Base-by-base conservation (phyloP, 2,329 filamentous ascomycete species). In the Aschersonia sp. region DNA sequence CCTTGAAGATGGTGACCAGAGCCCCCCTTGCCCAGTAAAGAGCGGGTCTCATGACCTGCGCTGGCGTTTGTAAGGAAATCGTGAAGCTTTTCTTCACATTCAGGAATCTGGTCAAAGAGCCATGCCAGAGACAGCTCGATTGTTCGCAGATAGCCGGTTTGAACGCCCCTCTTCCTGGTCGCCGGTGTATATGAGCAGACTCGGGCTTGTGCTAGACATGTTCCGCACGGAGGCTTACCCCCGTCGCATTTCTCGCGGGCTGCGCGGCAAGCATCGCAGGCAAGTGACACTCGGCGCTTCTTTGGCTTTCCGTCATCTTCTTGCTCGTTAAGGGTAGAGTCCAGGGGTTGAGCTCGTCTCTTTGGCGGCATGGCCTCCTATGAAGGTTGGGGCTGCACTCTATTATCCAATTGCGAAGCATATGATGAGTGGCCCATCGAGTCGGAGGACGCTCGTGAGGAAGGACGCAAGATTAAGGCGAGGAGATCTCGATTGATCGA, bases 111-210 rank as follows among this genome's bases (percentile, higher is more conserved):
- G 50, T 78, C 72, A 51, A 86, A 81, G 1, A 84, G 65, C 69
- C 79, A 79, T 10, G 79, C 81, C 47, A 85, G 69, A 8, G 81
- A 74, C 42, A 84, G 63, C 61, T 89, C 85, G 14, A 89, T 68
- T 0, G 82, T 83, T 35, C 83, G 75, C 47, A 89, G 81, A 57
- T 88, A 87, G 12, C 85, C 85, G n/a, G 85, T 85, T 55, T 84
- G 84, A 9, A 89, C 78, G 4, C 85, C 85, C 52, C 85, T 73
- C 61, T 87, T 87, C 63, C 86, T 87, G 6, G 82, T 79, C 47
- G 78, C 79, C 47, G 81, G 74, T 51, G 83, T 78, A 60, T 88
- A 89, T 12, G 81, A 80, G 60, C 85, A 89, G 35, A 70, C 61
- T 45, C 83, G 72, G 47, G 74, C 76, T 51, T 82, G 75, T 5